These are phyloP conservation scores for Penicillium arizonense DNA, from an alignment of 495 filamentous ascomycete species.

Conservation along the genomic window DNA sequence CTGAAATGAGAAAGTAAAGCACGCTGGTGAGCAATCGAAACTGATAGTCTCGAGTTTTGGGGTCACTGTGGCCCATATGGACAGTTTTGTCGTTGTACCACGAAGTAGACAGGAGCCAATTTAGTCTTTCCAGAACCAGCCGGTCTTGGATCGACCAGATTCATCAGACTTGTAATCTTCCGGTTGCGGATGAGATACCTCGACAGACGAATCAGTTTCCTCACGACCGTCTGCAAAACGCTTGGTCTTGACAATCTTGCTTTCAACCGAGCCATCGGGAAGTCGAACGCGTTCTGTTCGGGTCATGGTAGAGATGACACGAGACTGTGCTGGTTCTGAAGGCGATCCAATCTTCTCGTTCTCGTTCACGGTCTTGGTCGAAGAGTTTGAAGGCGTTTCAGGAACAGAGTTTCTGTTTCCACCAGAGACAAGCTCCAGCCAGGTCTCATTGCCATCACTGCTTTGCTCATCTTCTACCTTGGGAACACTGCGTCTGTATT, in stretches of 20 bases:
- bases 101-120: not conserved
- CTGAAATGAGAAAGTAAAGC: constrained; percentile 3
- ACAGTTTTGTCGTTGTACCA: too few species aligned
- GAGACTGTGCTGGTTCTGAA: constrained; percentile 11
- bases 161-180: constrained; percentile 9
- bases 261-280: constrained; percentile 61
- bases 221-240: constrained; percentile 63
- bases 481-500: not conserved
- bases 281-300: constrained; percentile 53
- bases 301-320: constrained; percentile 56
- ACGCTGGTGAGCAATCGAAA: constrained; percentile 9
- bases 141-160: constrained; percentile 21
- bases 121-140: constrained; percentile 46
- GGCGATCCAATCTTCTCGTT: constrained; percentile 3
- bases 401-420: constrained; percentile 31
- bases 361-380: constrained; percentile 1
- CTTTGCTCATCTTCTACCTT: constrained; percentile 11
- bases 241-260: constrained; percentile 58
- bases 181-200: constrained; percentile 25
- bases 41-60: not conserved
- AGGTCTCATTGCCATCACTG: constrained; percentile 25
- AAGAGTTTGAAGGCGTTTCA: constrained; percentile 13
- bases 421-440: constrained; percentile 33
- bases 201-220: constrained; percentile 50
- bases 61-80: too few species aligned